phyloP scores from a whole-genome alignment of 495 filamentous ascomycete species.

The Penicillium fimorum region DNA sequence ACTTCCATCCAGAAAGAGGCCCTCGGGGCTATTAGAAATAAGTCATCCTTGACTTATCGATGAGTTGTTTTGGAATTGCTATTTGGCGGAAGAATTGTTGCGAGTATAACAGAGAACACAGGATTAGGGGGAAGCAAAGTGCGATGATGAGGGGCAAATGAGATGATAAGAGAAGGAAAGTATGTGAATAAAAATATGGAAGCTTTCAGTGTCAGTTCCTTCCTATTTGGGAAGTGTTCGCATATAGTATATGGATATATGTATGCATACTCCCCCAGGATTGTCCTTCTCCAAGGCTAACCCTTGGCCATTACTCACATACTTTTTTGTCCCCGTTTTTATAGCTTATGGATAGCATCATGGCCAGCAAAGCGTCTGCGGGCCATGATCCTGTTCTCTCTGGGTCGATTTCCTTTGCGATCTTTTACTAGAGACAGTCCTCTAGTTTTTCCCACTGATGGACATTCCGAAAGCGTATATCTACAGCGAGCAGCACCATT shows the following conservation, averaged over 20 bases:
- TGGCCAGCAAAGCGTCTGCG: not conserved
- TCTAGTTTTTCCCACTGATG: not conserved
- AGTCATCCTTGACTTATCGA: not conserved
- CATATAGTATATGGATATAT: not conserved
- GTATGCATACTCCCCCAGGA: not conserved
- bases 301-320: not conserved
- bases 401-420: not conserved
- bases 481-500: not conserved
- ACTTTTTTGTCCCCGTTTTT: not conserved
- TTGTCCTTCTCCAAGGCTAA: not conserved
- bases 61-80: not conserved
- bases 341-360: not conserved
- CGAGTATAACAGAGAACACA: not conserved
- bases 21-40: not conserved
- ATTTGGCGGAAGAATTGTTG: not conserved
- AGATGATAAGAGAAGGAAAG: not conserved
- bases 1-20: not conserved
- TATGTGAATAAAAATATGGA: not conserved
- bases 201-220: not conserved
- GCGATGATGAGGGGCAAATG: not conserved
- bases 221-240: not conserved
- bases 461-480: not conserved
- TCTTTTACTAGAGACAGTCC: not conserved
- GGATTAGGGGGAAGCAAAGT: not conserved
- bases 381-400: not conserved